Conservation (phyloP, 306 rosid genomes). For the Canavalia ensiformis region DNA sequence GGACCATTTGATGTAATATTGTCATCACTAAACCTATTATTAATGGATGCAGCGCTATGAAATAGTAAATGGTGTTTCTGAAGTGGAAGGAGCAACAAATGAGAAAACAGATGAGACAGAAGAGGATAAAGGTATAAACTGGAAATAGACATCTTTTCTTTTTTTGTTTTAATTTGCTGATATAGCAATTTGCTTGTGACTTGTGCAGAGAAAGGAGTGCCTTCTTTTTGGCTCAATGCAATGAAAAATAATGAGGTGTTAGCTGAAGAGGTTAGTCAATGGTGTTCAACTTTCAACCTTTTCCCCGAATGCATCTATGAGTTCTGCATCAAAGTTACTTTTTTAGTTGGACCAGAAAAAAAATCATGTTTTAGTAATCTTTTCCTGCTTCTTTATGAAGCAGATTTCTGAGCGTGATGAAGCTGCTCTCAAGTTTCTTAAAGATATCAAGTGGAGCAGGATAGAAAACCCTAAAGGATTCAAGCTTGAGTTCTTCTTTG, state of each 20-base stretch:
- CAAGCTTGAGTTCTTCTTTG: constrained; percentile 83
- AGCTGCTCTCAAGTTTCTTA: constrained; percentile 78
- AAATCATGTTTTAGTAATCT: not conserved
- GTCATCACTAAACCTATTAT: not conserved
- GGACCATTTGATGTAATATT: not conserved
- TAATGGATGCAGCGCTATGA: constrained; percentile 65
- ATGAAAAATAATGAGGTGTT: constrained; percentile 82
- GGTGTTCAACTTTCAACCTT: not conserved
- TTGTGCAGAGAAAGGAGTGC: constrained; percentile 78
- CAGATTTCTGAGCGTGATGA: constrained; percentile 88
- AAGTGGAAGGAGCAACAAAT: constrained; percentile 65
- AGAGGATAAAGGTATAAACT: constrained; percentile 60
- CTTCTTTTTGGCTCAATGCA: constrained; percentile 85
- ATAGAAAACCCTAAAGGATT: constrained; percentile 78
- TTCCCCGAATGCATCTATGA: not conserved
- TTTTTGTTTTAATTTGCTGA: not conserved
- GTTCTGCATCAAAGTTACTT: not conserved
- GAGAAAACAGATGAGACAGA: constrained; percentile 53
- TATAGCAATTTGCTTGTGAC: not conserved
- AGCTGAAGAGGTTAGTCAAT: constrained; percentile 71
- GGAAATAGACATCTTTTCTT: not conserved
- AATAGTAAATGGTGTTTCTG: constrained; percentile 72
- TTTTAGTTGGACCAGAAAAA: too few species aligned
- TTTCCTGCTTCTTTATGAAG: constrained; percentile 13
- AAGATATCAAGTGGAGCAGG: constrained; percentile 79